These are phyloP conservation scores for Ceratocystis lukuohia DNA, from an alignment of 2,329 filamentous ascomycete species.

Conservation along the genomic window DNA sequence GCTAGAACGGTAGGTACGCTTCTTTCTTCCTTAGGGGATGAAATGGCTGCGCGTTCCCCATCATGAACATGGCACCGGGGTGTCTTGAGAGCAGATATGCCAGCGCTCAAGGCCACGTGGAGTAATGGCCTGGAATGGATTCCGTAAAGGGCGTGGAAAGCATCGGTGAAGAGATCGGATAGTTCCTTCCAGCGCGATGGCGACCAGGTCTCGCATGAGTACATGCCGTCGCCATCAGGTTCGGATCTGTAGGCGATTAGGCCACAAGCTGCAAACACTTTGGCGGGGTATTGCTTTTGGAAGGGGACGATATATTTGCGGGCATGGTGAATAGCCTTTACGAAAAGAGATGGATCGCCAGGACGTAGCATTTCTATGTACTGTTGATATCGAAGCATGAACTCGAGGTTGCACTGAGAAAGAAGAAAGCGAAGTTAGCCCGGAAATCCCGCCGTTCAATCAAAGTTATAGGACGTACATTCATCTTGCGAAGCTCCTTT, in stretches of 20 bases:
- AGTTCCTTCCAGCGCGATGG: constrained; percentile 61
- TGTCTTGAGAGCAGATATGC: constrained; percentile 88
- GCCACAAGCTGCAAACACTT: constrained; percentile 61
- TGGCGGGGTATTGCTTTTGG: constrained; percentile 50
- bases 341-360: constrained; percentile 46
- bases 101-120: constrained; percentile 79
- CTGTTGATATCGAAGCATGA: constrained; percentile 84
- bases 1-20: not conserved
- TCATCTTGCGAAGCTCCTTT: constrained; percentile 77
- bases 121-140: constrained; percentile 73
- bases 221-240: constrained; percentile 35
- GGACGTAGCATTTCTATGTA: constrained; percentile 71
- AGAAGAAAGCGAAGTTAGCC: not conserved
- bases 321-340: constrained; percentile 70
- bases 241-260: constrained; percentile 62
- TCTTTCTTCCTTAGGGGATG: not conserved
- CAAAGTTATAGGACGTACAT: constrained; percentile 36
- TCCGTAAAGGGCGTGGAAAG: constrained; percentile 73
- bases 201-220: constrained; percentile 49
- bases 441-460: not conserved
- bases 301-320: constrained; percentile 67
- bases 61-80: constrained; percentile 59
- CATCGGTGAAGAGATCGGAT: constrained; percentile 66
- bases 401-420: constrained; percentile 65
- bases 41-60: constrained; percentile 12